Evolutionary conservation across 139 green algal genomes (phyloP).

Genomic region (Deuterostichococcus epilithicus): DNA sequence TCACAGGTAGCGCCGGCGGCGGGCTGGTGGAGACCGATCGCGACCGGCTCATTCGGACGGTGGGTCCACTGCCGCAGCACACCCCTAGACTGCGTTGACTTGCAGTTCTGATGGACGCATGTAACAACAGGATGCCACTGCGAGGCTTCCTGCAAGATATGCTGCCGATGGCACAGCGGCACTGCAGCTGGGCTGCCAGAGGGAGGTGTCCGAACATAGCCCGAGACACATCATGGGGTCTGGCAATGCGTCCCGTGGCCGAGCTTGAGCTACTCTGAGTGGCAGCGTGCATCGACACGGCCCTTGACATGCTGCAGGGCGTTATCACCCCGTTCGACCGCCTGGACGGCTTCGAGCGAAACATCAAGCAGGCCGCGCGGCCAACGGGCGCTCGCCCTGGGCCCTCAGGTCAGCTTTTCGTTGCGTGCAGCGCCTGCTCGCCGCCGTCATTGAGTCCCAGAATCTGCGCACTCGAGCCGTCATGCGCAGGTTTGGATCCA

Average conservation of each 20-base stretch:
- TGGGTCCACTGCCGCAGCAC: too few species aligned
- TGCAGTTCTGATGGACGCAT: too few species aligned
- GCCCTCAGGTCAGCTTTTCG: neutral
- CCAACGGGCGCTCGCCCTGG: neutral
- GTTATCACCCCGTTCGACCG: constrained; percentile 84
- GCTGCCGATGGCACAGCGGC: too few species aligned
- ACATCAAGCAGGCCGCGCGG: constrained; percentile 21
- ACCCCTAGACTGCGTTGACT: too few species aligned
- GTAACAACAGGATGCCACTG: too few species aligned
- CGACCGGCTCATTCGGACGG: constrained; percentile 75
- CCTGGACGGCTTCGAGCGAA: constrained; percentile 73
- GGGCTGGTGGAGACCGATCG: constrained; percentile 77
- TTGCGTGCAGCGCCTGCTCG: neutral
- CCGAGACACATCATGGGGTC: too few species aligned
- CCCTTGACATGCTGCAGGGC: constrained; percentile 35
- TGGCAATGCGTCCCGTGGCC: too few species aligned
- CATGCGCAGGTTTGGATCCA: too few species aligned
- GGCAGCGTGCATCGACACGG: neutral
- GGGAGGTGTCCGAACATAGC: too few species aligned
- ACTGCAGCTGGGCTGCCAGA: too few species aligned
- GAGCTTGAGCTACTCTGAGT: too few species aligned
- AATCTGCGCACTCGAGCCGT: neutral
- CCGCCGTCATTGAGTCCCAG: neutral
- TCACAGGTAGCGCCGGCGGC: neutral
- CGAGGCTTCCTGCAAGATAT: too few species aligned